Percentiles rank a stretch among this genome's conserved stretches.
phyloP scores from a whole-genome alignment of 225 moss, liverwort and hornwort genomes.

The Physcomitrellopsis africana region DNA sequence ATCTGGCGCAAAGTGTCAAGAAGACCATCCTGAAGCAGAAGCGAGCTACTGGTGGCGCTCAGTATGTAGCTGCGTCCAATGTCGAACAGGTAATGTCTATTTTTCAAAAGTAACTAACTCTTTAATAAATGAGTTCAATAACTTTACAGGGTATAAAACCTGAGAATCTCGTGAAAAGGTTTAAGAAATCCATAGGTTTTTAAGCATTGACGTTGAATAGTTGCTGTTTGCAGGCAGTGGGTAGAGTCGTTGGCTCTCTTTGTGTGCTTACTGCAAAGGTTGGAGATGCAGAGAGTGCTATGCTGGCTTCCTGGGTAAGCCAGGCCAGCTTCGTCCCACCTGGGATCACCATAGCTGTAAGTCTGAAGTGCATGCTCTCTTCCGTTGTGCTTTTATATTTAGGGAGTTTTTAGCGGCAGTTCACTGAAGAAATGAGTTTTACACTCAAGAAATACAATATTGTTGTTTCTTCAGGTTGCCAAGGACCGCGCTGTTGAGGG shows the following conservation, averaged over 20 bases:
- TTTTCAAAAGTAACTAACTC: not conserved
- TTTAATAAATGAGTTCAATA: not conserved
- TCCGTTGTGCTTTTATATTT: not conserved
- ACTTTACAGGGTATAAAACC: not conserved
- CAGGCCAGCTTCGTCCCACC: conserved; percentile 98
- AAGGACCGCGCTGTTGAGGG: conserved; percentile 98
- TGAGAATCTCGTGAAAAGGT: not conserved
- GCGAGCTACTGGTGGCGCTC: conserved; percentile 50
- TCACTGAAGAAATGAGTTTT: too few relatives aligned
- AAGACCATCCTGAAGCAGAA: conserved; percentile 60
- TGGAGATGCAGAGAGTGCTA: conserved; percentile 96
- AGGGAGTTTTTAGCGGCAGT: too few relatives aligned
- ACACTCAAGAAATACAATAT: not conserved
- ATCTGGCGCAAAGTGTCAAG: conserved; percentile 85
- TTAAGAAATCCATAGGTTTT: not conserved
- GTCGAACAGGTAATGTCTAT: conserved; percentile 68
- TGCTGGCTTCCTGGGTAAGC: conserved; percentile 98
- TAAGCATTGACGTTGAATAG: conserved; percentile 4
- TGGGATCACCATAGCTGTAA: conserved; percentile 89
- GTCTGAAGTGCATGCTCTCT: conserved; percentile 9
- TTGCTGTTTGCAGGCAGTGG: conserved; percentile 73
- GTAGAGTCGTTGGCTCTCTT: conserved; percentile 87
- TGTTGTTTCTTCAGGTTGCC: conserved; percentile 60
- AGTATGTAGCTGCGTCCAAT: conserved; percentile 64
- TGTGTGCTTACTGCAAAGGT: conserved; percentile 82